Evolutionary conservation across 495 filamentous ascomycete genomes (phyloP), one percentile per base, ranked within the genome.

Genomic region (Tuber magnatum): DNA sequence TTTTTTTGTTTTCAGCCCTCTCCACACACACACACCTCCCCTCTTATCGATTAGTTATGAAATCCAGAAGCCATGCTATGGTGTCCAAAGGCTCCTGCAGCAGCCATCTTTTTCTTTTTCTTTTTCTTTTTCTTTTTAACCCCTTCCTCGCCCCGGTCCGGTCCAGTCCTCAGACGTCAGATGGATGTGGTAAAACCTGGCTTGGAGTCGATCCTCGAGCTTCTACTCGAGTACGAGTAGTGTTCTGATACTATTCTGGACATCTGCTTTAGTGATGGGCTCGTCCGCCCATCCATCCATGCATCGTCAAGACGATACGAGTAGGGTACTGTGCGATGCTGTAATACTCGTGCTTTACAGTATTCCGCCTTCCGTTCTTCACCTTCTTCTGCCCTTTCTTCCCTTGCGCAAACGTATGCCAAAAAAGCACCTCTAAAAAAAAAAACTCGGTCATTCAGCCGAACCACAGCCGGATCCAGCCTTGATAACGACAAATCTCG

Each of bases 31-130:
- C 44, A 51, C 22, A 51, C 56, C 56, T 12, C 1, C 56, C 51
- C 28, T 65, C 56, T 20, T 65, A 65, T 65, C 56, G 28, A 65
- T 65, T 65, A 65, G 56, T 65, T 65, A 35, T 65, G 56, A 35
- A 32, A 65, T 20, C 35, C 28, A 35, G 28, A 65, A 40, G 39
- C 39, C 39, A 40, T 28, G 14, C 28, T 18, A 35, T 1, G 12
- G 14, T 35, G 28, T 65, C 28, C 32, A 65, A 35, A 35, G 28
- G 56, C 56, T 65, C 56, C 14, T 65, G 56, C 56, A 65, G 56
- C 56, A 65, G 51, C 56, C 56, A 32, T 65, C 5, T n/a, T 12
- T 56, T 56, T 56, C 2, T 3, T 56, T 28, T n/a, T 6, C 18
- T 56, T n/a, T n/a, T n/a, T 56, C n/a, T 10, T 61, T 32, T 61